A percentile compares a stretch with the other conserved stretches of the same genome.
Conservation (phyloP, 352 stramenopile genomes). For the Thalassiosira mediterranea region DNA sequence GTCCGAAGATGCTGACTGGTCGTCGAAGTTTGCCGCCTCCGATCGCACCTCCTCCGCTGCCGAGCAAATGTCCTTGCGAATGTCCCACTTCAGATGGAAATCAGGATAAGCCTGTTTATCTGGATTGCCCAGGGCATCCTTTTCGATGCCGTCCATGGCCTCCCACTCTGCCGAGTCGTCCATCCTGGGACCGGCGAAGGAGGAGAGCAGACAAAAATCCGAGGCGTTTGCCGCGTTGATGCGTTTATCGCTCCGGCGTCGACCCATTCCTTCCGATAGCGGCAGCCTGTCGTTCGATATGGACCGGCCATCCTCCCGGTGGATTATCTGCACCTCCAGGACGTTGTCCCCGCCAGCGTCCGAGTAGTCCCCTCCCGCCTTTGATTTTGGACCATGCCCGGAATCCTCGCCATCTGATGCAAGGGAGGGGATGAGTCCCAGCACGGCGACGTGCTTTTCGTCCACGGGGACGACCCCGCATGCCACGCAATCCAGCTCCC, state of each 20-base stretch:
- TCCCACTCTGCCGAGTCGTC: slow-evolving; percentile 67
- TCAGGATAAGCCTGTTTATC: slow-evolving; percentile 40
- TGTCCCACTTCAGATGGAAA: slow-evolving; percentile 72
- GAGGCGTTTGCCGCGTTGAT: slow-evolving; percentile 33
- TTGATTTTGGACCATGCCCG: background rate
- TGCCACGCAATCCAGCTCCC: slow-evolving; percentile 82
- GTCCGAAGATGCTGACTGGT: slow-evolving; percentile 40
- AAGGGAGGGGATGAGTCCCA: slow-evolving; percentile 63
- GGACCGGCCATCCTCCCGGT: slow-evolving; percentile 61
- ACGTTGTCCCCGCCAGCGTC: slow-evolving; percentile 49
- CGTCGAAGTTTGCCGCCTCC: slow-evolving; percentile 43
- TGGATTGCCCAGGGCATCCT: slow-evolving; percentile 27
- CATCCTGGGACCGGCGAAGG: slow-evolving; percentile 69
- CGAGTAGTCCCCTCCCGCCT: slow-evolving; percentile 4
- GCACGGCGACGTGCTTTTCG: slow-evolving; percentile 67
- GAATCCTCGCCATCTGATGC: slow-evolving; percentile 22
- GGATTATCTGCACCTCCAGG: slow-evolving; percentile 75
- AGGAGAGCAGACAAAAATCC: slow-evolving; percentile 62
- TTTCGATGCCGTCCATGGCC: slow-evolving; percentile 53
- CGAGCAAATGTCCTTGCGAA: slow-evolving; percentile 47
- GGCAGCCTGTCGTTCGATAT: slow-evolving; percentile 68
- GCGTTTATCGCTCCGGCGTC: slow-evolving; percentile 3
- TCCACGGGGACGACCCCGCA: slow-evolving; percentile 73
- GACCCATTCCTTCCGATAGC: slow-evolving; percentile 27
- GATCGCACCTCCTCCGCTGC: slow-evolving; percentile 32